Conservation (phyloP, 352 stramenopile species). For the Globisporangium sylvaticum region DNA sequence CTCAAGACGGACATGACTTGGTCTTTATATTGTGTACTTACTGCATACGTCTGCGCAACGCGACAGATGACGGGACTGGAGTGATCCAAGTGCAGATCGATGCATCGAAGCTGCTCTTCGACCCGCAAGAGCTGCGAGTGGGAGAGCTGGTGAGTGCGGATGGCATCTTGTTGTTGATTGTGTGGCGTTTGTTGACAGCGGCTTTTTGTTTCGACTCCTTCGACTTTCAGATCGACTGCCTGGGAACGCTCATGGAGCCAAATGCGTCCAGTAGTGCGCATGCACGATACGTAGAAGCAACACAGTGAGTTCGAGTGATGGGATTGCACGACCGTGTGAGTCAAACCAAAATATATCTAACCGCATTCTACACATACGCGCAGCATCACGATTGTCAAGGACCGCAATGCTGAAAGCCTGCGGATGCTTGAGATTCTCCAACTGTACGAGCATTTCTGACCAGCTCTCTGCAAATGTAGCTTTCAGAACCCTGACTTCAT, state of each 20-base stretch:
- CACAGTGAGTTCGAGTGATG: conserved; percentile 20
- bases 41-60: not conserved
- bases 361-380: not conserved
- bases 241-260: conserved; percentile 28
- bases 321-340: too few relatives aligned
- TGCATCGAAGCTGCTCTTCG: not conserved
- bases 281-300: conserved; percentile 33
- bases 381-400: conserved; percentile 38
- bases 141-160: conserved; percentile 27
- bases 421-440: conserved; percentile 57
- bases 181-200: not conserved
- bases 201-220: conserved; percentile 1
- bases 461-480: not conserved
- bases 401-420: conserved; percentile 59
- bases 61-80: conserved; percentile 39
- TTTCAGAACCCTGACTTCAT: not conserved
- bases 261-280: conserved; percentile 13
- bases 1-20: not conserved
- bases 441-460: conserved; percentile 29
- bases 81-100: conserved; percentile 24
- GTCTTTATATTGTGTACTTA: conserved; percentile 1
- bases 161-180: not conserved
- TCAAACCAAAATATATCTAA: not conserved
- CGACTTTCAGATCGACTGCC: conserved; percentile 32
- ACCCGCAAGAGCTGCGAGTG: conserved; percentile 16